phyloP scores from a whole-genome alignment of 1,284 basidiomycete genomes.

The Ustilago bromivora region DNA sequence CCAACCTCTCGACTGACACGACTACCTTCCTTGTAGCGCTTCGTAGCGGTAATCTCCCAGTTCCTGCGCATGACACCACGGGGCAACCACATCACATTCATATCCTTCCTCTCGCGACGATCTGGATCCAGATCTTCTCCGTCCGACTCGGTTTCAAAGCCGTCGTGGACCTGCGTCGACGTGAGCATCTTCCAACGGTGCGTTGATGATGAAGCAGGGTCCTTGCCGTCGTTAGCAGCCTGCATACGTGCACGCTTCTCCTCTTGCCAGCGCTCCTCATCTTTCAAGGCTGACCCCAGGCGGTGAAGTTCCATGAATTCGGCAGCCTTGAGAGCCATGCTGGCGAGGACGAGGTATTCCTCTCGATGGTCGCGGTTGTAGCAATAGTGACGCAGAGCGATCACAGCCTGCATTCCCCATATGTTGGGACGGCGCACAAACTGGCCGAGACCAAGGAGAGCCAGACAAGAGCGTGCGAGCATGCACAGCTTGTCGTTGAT shows the following conservation, averaged over 20 bases:
- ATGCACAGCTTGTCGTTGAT: slow-evolving; percentile 37
- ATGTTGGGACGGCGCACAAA: slow-evolving; percentile 44
- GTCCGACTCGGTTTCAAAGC: slow-evolving; percentile 42
- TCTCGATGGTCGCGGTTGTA: slow-evolving; percentile 48
- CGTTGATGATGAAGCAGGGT: slow-evolving; percentile 6
- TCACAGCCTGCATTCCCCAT: slow-evolving; percentile 46
- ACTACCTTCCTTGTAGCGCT: slow-evolving; percentile 44
- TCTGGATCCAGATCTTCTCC: slow-evolving; percentile 43
- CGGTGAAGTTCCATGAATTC: slow-evolving; percentile 52
- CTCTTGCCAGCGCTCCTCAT: slow-evolving; percentile 54
- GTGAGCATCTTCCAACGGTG: slow-evolving; percentile 49
- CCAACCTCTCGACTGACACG: slow-evolving; percentile 38
- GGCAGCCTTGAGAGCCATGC: slow-evolving; percentile 49
- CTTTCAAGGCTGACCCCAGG: slow-evolving; percentile 55
- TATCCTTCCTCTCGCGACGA: slow-evolving; percentile 30
- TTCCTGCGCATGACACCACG: slow-evolving; percentile 22
- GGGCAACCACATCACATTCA: slow-evolving; percentile 48
- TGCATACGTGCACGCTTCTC: slow-evolving; percentile 15
- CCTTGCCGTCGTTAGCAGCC: slow-evolving; percentile 18
- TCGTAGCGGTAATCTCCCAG: slow-evolving; percentile 29
- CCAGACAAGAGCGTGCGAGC: slow-evolving; percentile 19
- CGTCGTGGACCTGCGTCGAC: slow-evolving; percentile 37
- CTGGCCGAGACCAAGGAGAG: slow-evolving; percentile 30
- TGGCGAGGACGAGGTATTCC: slow-evolving; percentile 31
- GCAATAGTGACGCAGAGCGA: slow-evolving; percentile 43